Evolutionary conservation across 306 rosid species (phyloP).

Genomic region (Cucurbita maxima): DNA sequence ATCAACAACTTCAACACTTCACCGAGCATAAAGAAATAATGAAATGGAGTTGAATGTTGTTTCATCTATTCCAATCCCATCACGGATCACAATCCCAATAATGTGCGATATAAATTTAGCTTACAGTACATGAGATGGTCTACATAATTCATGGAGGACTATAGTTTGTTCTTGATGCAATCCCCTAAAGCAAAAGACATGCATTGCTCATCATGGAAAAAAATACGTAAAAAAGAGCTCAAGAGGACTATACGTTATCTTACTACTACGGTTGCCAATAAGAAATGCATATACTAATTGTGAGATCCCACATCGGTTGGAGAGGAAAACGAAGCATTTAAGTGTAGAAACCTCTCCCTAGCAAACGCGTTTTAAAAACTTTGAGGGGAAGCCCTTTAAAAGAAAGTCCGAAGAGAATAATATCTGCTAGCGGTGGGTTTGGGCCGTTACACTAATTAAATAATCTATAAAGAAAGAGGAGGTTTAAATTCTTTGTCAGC

Average conservation of each 20-base stretch:
- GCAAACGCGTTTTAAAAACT: too few species aligned
- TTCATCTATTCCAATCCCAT: not conserved
- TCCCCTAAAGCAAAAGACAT: too few species aligned
- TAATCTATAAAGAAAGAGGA: not conserved
- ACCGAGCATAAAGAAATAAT: not conserved
- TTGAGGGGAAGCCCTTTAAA: too few species aligned
- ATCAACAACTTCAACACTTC: not conserved
- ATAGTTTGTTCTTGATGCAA: not conserved
- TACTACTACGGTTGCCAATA: not conserved
- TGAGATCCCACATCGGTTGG: too few species aligned
- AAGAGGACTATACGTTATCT: not conserved
- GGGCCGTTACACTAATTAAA: not conserved
- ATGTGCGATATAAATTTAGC: too few species aligned
- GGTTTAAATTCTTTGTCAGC: not conserved
- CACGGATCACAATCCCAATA: not conserved
- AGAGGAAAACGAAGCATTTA: too few species aligned
- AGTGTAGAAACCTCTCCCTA: too few species aligned
- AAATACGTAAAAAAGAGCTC: too few species aligned
- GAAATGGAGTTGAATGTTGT: not conserved
- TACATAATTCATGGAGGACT: not conserved
- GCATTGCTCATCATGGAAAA: too few species aligned
- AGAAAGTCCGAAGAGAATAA: too few species aligned
- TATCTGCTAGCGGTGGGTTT: too few species aligned
- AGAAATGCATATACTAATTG: not conserved
- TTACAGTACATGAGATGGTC: not conserved